Base-by-base conservation (phyloP, 2,329 filamentous ascomycete species). In the Phaeosphaeriaceae sp. region DNA sequence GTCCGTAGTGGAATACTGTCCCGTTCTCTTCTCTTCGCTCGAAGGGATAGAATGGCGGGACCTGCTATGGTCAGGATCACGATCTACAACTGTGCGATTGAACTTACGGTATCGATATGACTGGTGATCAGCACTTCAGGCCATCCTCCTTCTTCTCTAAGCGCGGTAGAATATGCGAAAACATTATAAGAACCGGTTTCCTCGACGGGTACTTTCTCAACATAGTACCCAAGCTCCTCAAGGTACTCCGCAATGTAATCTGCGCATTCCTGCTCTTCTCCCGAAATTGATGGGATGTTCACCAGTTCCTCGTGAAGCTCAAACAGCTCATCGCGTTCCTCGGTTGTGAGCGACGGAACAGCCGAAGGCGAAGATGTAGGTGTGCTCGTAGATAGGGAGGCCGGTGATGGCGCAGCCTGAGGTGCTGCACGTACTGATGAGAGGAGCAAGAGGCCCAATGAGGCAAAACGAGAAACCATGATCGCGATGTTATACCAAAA, bases 81-180 rank as follows among this genome's bases (percentile, higher is more conserved):
- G 15, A 21, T 11, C 5, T 21, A 21, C 10, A 45, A 2, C 1
- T 10, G 19, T 4, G 42, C 11, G 6, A 7, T 2, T 21, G 15
- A 20, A 45, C 60, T 40, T 42, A 69, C 86, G 2, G 86, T 88
- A 70, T 97, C 93, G 66, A 96, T 93, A 73, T 96, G 92, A 58
- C 89, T 92, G 2, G 88, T 88, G 3, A 93, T 77, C n/a, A 92
- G 78, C 9, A 91, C 80, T 49, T 83, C 83, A 4, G 11, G 88
- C 83, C 21, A 82, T 76, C 25, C 81, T 2, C 61, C 63, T 13
- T 57, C 49, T 21, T 70, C 62, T 78, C 17, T 75, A 66, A 53
- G 77, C 69, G 2, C 79, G 75, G 61, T 55, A 1, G 68, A 64
- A 24, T 85, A 92, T 3, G 92, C 92, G 48, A 93, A 82, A 51